These are phyloP conservation scores for Oenanthe sinensis DNA, from an alignment of 129 eudicot species.

Conservation along the genomic window DNA sequence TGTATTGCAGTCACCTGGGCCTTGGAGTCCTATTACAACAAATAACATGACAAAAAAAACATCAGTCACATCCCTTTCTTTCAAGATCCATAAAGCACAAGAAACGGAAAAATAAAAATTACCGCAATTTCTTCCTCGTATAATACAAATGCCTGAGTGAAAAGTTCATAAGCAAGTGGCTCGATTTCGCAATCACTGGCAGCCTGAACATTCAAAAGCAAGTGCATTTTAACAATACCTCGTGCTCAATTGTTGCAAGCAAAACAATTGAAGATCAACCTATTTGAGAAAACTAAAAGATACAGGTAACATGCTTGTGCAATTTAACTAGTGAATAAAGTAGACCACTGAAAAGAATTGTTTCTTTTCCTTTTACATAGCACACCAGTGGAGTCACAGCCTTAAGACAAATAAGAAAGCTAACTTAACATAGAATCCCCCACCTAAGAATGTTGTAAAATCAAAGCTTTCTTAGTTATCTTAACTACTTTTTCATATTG, in stretches of 20 bases:
- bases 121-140: constrained; percentile 99
- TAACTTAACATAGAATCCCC: background rate
- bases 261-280: background rate
- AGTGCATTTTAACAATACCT: background rate
- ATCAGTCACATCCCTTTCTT: background rate
- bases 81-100: background rate
- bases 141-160: constrained; percentile 88
- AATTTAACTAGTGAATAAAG: background rate
- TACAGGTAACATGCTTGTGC: background rate
- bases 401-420: background rate
- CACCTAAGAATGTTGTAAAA: background rate
- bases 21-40: constrained; percentile 67
- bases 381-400: background rate
- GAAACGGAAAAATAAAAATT: constrained; percentile 18
- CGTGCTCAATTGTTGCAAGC: background rate
- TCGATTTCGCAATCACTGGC: constrained; percentile 95
- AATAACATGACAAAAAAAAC: background rate
- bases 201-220: constrained; percentile 42
- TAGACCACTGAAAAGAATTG: background rate
- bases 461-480: background rate
- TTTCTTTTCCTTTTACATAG: background rate
- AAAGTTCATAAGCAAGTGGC: constrained; percentile 92
- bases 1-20: constrained; percentile 98
- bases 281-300: background rate
- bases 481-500: constrained; percentile 2